phyloP scores from a whole-genome alignment of 2,329 filamentous ascomycete species.

The Endothia cerciana region DNA sequence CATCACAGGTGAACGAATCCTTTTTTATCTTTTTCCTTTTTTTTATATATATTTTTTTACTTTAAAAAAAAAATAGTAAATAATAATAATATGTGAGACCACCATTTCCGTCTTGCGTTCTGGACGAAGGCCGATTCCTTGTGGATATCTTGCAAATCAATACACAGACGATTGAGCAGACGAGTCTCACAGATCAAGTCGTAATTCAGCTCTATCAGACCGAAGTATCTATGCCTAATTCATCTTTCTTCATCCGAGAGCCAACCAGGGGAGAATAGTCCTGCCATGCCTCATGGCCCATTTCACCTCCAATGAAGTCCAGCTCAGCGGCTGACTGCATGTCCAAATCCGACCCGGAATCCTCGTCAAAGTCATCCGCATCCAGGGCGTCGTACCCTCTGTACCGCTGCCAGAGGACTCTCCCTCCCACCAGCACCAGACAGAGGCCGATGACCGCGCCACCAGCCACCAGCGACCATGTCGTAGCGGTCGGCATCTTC shows the following conservation, averaged over 20 bases:
- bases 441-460: slow-evolving; percentile 7
- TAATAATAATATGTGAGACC: no score
- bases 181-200: not conserved
- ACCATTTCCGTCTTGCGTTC: no score
- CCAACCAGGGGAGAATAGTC: slow-evolving; percentile 11
- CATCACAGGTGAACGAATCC: not conserved
- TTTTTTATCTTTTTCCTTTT: not conserved
- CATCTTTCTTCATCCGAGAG: not conserved
- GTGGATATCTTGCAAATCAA: not conserved
- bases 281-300: slow-evolving; percentile 20
- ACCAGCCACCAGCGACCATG: slow-evolving; percentile 1
- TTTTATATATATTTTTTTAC: not conserved
- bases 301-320: slow-evolving; percentile 12
- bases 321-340: slow-evolving; percentile 17
- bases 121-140: not conserved
- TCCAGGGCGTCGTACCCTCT: slow-evolving; percentile 18
- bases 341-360: slow-evolving; percentile 21
- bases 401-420: slow-evolving; percentile 7
- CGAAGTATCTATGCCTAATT: not conserved
- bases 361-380: slow-evolving; percentile 20
- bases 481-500: not conserved
- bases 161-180: not conserved
- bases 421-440: slow-evolving; percentile 8
- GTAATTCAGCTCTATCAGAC: not conserved
- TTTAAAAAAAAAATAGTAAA: no score